Evolutionary conservation across 305 asterid species (phyloP), one percentile per base, ranked within the genome.

Genomic region (Fraxinus dipetala): DNA sequence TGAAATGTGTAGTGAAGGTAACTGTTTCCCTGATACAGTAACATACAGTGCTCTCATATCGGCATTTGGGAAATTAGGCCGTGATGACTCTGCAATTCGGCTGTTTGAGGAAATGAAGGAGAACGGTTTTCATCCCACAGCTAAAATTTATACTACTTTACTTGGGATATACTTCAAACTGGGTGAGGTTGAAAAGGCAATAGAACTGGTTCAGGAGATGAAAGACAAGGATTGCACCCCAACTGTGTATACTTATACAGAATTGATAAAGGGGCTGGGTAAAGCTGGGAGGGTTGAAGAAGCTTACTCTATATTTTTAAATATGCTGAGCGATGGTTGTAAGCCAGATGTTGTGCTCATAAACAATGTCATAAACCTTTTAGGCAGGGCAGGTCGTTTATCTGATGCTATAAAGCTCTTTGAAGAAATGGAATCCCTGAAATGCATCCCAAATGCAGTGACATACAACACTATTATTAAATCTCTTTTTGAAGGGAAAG

Each of bases 81-180:
- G 91, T 76, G 88, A 88, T 74, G 96, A 90, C 78, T 89, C 91
- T 76, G 95, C 97, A n/a, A 84, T 91, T 77, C 89, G 95, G 84
- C 83, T 95, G 88, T 95, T 92, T 80, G 94, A 92, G 88, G 99
- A 95, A 86, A 92, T 95, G 98, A 89, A 87, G 85, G 97, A 90
- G 79, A 94, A 87, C 76, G 92, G 97, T n/a, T 89, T 95, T 78
- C 88, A 84, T 78, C 97, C 98, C 51, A 92, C 91, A 43, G 95
- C 96, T 20, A 93, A 93, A 85, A 95, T 95, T 83, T 94, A 92
- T 83, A 94, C 99, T 3, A 91, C 94, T 43, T 80, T 95, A 82
- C 79, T 92, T 28, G 89, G 89, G 24, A 87, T 92, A 80, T 87
- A 90, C 87, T 94, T 93, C 80, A 92, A 91, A 81, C 78, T 88